Percentiles rank a stretch among this genome's conserved stretches.
phyloP scores from a whole-genome alignment of 345 rosid genomes.

The Arabidopsis arenosa region DNA sequence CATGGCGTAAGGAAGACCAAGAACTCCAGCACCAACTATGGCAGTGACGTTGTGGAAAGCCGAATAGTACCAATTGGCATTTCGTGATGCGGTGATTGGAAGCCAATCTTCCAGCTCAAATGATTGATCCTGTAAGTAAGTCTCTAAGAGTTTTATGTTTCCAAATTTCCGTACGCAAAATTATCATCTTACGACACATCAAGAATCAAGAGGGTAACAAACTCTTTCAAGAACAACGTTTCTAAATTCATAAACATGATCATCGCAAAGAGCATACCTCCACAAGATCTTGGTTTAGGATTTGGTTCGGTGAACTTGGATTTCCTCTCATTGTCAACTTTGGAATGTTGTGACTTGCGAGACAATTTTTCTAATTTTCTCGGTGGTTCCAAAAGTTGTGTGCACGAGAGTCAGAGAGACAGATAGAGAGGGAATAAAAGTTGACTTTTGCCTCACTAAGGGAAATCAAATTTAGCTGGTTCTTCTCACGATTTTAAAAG shows the following conservation, averaged over 20 bases:
- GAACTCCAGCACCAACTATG: slow-evolving; percentile 70
- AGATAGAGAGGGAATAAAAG: background rate
- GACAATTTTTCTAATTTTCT: background rate
- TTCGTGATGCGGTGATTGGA: slow-evolving; percentile 64
- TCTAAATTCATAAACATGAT: background rate
- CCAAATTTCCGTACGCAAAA: too few relatives aligned
- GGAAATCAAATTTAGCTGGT: background rate
- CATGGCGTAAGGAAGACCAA: slow-evolving; percentile 68
- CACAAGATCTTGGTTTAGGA: slow-evolving; percentile 20
- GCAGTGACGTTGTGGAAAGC: slow-evolving; percentile 73
- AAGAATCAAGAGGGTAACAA: background rate
- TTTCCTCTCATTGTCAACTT: slow-evolving; percentile 10
- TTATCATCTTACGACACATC: background rate
- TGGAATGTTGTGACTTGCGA: slow-evolving; percentile 13
- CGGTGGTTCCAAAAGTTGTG: background rate
- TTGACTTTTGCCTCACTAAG: slow-evolving; percentile 27
- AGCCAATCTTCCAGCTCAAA: slow-evolving; percentile 56
- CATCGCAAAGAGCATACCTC: slow-evolving; percentile 9
- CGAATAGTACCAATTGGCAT: slow-evolving; percentile 67
- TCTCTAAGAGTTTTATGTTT: background rate
- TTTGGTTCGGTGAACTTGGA: background rate
- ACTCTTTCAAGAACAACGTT: too few relatives aligned
- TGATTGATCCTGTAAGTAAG: slow-evolving; percentile 19
- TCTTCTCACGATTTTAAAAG: too few relatives aligned
- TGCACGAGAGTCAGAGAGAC: background rate